Evolutionary conservation across 257 asterid genomes (phyloP), one percentile per base, ranked within the genome.

Genomic region (Schizonepeta tenuifolia): DNA sequence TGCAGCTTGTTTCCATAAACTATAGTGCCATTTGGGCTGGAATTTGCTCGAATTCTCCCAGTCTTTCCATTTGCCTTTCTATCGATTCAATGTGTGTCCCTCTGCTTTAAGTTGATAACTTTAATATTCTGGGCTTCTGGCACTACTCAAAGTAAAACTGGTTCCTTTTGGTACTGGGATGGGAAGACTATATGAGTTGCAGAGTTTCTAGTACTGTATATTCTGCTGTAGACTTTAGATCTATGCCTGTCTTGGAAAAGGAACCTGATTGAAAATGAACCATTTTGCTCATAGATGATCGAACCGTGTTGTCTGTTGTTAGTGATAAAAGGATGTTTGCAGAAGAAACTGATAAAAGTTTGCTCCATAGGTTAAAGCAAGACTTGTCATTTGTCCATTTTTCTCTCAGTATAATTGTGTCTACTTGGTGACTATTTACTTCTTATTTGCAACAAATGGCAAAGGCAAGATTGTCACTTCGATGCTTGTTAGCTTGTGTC

Each of bases 1-100:
- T 43, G 47, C 35, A 21, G 64, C 46, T 59, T 38, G 55, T 69
- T 59, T 50, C 43, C 10, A 54, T 40, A 50, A 71, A 33, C 31
- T 38, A 38, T 10, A 14, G 44, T 14, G 11, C 44, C 53, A 69
- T 41, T 59, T 44, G 9, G n/a, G 67, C 36, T 14, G 22, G 28
- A 58, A 28, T 18, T 54, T 20, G 46, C 55, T 70, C 17, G 28
- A 14, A n/a, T 18, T 41, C 47, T 35, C 40, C 53, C 20, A 47
- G 35, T 40, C 7, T 31, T 56, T 15, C 8, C 15, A 7, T 22
- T 20, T 5, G 33, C 1, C 9, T 38, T 49, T 50, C 59, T 47
- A 17, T 41, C 17, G 13, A 17, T 55, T 26, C 17, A 26, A 22
- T 56, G 35, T 40, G 33, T 53, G 55, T 43, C 54, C 35, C n/a